Evolutionary conservation across 1,284 basidiomycete species (phyloP).

Genomic region (Agaricales sp.): DNA sequence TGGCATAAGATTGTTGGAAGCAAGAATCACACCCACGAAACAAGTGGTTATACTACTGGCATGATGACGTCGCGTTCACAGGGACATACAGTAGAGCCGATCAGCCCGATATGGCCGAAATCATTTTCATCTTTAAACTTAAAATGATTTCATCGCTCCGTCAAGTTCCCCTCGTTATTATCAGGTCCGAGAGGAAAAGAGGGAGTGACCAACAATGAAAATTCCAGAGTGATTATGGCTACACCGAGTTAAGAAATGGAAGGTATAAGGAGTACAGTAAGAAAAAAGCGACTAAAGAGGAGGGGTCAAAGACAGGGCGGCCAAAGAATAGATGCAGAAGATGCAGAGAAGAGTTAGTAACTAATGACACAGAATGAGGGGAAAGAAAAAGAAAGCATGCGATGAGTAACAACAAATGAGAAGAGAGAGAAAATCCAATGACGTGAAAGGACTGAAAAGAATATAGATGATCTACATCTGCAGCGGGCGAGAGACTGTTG

Average conservation of each 20-base stretch:
- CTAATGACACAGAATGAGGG: slow-evolving; percentile 14
- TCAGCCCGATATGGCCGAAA: too few species aligned
- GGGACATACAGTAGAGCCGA: too few species aligned
- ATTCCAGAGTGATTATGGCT: not conserved
- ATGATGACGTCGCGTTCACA: too few species aligned
- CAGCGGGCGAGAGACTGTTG: not conserved
- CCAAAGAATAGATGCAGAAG: slow-evolving; percentile 13
- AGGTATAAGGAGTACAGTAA: slow-evolving; percentile 1
- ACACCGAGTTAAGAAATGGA: slow-evolving; percentile 1
- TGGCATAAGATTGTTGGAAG: too few species aligned
- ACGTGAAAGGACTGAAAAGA: slow-evolving; percentile 16
- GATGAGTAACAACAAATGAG: slow-evolving; percentile 7
- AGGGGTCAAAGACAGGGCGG: not conserved
- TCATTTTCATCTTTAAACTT: too few species aligned
- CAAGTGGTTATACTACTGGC: too few species aligned
- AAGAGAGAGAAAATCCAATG: slow-evolving; percentile 15
- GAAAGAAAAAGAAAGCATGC: slow-evolving; percentile 10
- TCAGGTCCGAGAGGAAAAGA: slow-evolving; percentile 1
- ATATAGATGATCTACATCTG: not conserved
- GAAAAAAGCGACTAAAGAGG: not conserved
- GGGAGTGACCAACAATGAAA: slow-evolving; percentile 2
- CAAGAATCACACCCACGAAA: too few species aligned
- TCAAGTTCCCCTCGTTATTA: slow-evolving; percentile 5
- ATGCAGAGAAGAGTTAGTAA: slow-evolving; percentile 18
- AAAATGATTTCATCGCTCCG: not conserved